phyloP scores from a whole-genome alignment of 169 alveolate genomes.

The Cyclospora cayetanensis region DNA sequence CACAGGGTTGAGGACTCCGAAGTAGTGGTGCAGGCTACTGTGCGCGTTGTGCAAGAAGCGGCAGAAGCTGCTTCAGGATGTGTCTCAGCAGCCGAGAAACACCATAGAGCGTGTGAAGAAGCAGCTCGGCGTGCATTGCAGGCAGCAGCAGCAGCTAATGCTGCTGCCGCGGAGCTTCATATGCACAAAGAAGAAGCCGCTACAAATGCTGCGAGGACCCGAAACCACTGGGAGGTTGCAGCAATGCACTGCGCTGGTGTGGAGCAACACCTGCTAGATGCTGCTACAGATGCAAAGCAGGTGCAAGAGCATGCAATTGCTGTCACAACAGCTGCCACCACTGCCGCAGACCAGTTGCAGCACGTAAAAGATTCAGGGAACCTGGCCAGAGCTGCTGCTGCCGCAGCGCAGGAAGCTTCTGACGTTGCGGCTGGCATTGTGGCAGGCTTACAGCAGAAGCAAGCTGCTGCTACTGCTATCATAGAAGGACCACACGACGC shows the following conservation, averaged over 20 bases:
- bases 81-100: background rate
- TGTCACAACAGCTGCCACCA: background rate
- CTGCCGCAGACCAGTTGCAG: background rate
- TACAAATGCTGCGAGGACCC: background rate
- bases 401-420: background rate
- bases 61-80: background rate
- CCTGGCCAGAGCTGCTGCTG: background rate
- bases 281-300: background rate
- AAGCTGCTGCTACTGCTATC: background rate
- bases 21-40: background rate
- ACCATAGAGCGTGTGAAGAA: background rate
- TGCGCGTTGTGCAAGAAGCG: background rate
- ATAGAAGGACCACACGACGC: background rate
- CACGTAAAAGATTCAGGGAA: background rate
- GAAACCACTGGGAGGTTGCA: background rate
- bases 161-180: constrained; percentile 14
- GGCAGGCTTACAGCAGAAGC: no score
- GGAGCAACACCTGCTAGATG: background rate
- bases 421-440: no score
- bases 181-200: constrained; percentile 7
- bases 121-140: background rate
- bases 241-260: background rate
- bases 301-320: background rate
- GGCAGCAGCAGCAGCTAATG: background rate
- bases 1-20: background rate